Percentiles rank a stretch among this genome's conserved stretches.
phyloP scores from a whole-genome alignment of 2,329 filamentous ascomycete species.

The Ophiostoma populinum region DNA sequence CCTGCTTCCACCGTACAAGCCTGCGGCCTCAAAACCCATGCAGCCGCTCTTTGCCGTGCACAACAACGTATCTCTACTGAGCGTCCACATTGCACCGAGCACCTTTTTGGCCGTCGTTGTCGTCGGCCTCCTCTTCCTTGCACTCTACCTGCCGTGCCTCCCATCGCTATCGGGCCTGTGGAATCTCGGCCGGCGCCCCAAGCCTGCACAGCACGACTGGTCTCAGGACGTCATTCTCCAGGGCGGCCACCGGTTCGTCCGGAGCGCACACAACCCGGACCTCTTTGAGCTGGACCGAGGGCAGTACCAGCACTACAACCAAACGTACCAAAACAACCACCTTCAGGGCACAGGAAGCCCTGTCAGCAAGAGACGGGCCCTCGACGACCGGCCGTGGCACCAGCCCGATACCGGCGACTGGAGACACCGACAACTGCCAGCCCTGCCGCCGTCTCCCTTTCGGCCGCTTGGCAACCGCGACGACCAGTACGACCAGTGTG shows the following conservation, averaged over 20 bases:
- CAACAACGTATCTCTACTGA: slow-evolving; percentile 42
- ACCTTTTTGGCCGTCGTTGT: slow-evolving; percentile 36
- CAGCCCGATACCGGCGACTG: slow-evolving; percentile 3
- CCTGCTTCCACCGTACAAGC: background rate
- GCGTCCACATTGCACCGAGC: slow-evolving; percentile 39
- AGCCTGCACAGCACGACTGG: slow-evolving; percentile 1
- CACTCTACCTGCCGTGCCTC: slow-evolving; percentile 26
- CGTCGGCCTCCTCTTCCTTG: slow-evolving; percentile 32
- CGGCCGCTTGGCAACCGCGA: slow-evolving; percentile 2
- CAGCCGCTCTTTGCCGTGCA: slow-evolving; percentile 42
- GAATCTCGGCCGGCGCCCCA: slow-evolving; percentile 12
- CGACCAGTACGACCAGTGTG: slow-evolving; percentile 4
- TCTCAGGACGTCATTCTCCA: slow-evolving; percentile 4
- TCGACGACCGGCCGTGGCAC: no score
- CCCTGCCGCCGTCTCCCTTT: slow-evolving; percentile 7
- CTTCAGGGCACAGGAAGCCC: no score
- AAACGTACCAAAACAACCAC: background rate
- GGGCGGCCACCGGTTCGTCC: slow-evolving; percentile 1
- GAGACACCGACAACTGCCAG: slow-evolving; percentile 10
- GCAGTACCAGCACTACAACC: slow-evolving; percentile 2
- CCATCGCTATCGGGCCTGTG: slow-evolving; percentile 11
- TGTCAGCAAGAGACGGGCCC: no score
- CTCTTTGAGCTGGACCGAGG: slow-evolving; percentile 9
- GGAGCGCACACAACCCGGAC: background rate
- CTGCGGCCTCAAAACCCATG: slow-evolving; percentile 24